Percentiles rank a stretch among this genome's conserved stretches.
Conservation (phyloP, 352 stramenopile species). For the Pilasporangium apinafurcum region DNA sequence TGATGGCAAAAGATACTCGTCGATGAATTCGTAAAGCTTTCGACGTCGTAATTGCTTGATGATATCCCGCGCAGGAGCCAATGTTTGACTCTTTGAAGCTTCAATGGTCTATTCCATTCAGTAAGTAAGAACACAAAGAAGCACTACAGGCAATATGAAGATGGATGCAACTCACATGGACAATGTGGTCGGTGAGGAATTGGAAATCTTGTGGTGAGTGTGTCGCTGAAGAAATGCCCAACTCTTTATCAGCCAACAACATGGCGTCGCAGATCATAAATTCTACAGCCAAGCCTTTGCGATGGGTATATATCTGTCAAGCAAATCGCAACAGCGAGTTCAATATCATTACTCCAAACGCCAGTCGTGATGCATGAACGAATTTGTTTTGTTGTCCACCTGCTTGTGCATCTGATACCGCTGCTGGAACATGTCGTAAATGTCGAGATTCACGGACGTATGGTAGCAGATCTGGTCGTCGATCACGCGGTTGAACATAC, state of each 20-base stretch:
- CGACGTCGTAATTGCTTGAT: constrained; percentile 69
- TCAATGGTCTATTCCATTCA: constrained; percentile 54
- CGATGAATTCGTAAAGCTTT: constrained; percentile 83
- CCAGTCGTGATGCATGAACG: background rate
- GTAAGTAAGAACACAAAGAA: no score
- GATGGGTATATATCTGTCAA: constrained; percentile 82
- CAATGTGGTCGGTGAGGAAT: constrained; percentile 69
- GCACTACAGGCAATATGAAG: background rate
- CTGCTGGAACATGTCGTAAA: constrained; percentile 89
- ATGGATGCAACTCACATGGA: constrained; percentile 36
- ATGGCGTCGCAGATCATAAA: constrained; percentile 90
- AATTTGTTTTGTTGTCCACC: no score
- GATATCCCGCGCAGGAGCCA: constrained; percentile 47
- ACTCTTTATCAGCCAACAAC: constrained; percentile 59
- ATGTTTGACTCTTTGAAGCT: constrained; percentile 43
- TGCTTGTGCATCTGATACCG: constrained; percentile 88
- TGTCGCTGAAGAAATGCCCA: constrained; percentile 61
- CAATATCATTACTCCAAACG: background rate
- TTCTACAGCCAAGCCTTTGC: constrained; percentile 84
- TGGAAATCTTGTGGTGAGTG: constrained; percentile 63
- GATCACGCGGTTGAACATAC: constrained; percentile 84
- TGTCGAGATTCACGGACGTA: constrained; percentile 78
- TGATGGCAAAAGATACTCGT: constrained; percentile 64
- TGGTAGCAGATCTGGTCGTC: constrained; percentile 87
- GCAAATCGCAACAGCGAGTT: background rate